phyloP scores from a whole-genome alignment of 2,329 filamentous ascomycete genomes.

The Ramichloridium luteum region DNA sequence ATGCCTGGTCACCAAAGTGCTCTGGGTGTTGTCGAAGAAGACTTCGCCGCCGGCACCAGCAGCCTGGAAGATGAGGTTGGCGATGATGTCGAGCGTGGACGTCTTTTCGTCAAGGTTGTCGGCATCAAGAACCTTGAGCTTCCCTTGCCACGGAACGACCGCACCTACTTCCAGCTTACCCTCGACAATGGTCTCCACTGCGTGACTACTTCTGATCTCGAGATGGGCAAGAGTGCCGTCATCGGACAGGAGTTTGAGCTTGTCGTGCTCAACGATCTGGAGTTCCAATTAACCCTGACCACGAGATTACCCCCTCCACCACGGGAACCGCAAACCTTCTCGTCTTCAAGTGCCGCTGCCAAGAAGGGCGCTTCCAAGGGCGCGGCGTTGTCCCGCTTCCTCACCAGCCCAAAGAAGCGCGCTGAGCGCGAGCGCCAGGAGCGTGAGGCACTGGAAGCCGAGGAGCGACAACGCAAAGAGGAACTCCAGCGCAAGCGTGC shows the following conservation, averaged over 20 bases:
- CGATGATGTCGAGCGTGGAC: constrained; percentile 74
- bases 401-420: constrained; percentile 90
- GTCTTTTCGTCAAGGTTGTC: constrained; percentile 97
- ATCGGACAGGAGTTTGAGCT: constrained; percentile 98
- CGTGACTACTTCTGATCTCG: constrained; percentile 90
- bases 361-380: constrained; percentile 54
- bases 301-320: constrained; percentile 63
- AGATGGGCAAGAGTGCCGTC: constrained; percentile 79
- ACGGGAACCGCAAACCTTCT: constrained; percentile 27
- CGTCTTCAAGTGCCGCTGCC: constrained; percentile 50
- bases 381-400: constrained; percentile 81
- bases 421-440: constrained; percentile 83
- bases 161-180: constrained; percentile 87
- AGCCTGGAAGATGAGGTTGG: constrained; percentile 42
- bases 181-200: constrained; percentile 98
- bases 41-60: constrained; percentile 42
- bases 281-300: constrained; percentile 94
- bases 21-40: constrained; percentile 56
- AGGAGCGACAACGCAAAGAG: constrained; percentile 29
- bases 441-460: constrained; percentile 64
- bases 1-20: constrained; percentile 72
- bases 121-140: constrained; percentile 92
- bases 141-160: constrained; percentile 78
- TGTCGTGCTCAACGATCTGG: constrained; percentile 92
- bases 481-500: constrained; percentile 42